Evolutionary conservation across 169 alveolate genomes (phyloP), one percentile per base, ranked within the genome.

Genomic region (Cytauxzoon felis): DNA sequence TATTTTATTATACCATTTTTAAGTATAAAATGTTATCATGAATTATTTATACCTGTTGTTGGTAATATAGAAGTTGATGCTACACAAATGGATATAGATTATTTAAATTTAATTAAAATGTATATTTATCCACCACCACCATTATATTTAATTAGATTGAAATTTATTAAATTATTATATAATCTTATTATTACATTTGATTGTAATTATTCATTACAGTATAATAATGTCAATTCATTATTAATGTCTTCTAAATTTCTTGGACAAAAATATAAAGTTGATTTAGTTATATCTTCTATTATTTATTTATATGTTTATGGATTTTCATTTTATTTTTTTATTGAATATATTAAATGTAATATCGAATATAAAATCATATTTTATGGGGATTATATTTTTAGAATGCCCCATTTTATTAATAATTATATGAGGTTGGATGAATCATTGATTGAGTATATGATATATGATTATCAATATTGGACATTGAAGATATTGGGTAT

Each of bases 51-150:
- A 21, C 78, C 83, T 5, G 18, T 73, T 36, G 16, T 53, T 8
- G 83, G 78, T 6, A 16, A 62, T 4, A 54, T 61, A 27, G 34
- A 21, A 24, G n/a, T 40, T 18, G 63, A 18, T 23, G 51, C 34
- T 53, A 70, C 40, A 16, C 32, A n/a, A 43, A 49, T 19, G 13
- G 41, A 30, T 5, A 30, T 63, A 38, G 70, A 57, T 27, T 73
- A 73, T 49, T 5, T 23, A 61, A 54, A 54, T 33, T 53, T 66
- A 61, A 26, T 73, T 3, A 7, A 29, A 6, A 43, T 19, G 70
- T 73, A 61, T 16, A 50, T 73, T 40, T 63, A 63, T 21, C 81
- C 83, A 7, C 78, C 78, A 1, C 83, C 83, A 21, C 83, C 78
- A 9, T 38, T 73, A 1, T 62, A 73, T 26, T 0, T 30, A 38